A percentile compares a stretch with the other conserved stretches of the same genome.
Conservation (phyloP, 2,329 filamentous ascomycete genomes). For the Neoscytalidium dimidiatum region DNA sequence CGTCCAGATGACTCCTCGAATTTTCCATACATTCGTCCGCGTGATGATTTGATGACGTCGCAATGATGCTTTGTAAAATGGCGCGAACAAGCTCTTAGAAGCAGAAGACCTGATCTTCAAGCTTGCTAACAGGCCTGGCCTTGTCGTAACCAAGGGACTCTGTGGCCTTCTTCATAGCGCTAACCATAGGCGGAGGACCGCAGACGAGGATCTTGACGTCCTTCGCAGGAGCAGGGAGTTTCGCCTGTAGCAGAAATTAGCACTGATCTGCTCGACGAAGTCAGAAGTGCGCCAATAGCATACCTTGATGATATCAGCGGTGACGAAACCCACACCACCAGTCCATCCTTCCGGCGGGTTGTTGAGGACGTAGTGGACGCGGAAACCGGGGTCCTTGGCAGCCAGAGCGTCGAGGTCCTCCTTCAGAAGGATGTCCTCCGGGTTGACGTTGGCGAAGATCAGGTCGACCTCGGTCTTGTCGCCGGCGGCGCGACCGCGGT, state of each 20-base stretch:
- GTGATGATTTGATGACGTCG: neutral
- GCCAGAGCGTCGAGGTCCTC: constrained; percentile 84
- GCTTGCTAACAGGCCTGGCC: constrained; percentile 92
- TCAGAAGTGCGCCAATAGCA: constrained; percentile 28
- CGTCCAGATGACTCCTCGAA: no score
- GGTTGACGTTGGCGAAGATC: constrained; percentile 95
- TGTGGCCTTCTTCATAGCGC: constrained; percentile 93
- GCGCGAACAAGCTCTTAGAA: constrained; percentile 60
- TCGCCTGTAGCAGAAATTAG: constrained; percentile 57
- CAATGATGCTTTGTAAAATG: neutral
- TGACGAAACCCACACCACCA: constrained; percentile 93
- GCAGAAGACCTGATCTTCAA: constrained; percentile 96
- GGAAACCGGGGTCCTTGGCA: constrained; percentile 76
- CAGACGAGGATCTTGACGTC: constrained; percentile 95
- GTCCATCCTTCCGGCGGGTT: constrained; percentile 91
- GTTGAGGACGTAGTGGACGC: constrained; percentile 93
- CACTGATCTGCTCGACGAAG: neutral
- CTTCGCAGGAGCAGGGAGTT: constrained; percentile 75
- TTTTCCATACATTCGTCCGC: no score
- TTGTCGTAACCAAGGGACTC: constrained; percentile 89
- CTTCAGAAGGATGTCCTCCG: constrained; percentile 88
- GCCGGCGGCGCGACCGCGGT: constrained; percentile 67
- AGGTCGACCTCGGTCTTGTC: constrained; percentile 89
- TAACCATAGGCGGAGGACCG: constrained; percentile 94
- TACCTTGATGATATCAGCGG: constrained; percentile 91